Evolutionary conservation across 2,329 filamentous ascomycete genomes (phyloP), one percentile per base, ranked within the genome.

Genomic region (Fusarium pseudocircinatum): DNA sequence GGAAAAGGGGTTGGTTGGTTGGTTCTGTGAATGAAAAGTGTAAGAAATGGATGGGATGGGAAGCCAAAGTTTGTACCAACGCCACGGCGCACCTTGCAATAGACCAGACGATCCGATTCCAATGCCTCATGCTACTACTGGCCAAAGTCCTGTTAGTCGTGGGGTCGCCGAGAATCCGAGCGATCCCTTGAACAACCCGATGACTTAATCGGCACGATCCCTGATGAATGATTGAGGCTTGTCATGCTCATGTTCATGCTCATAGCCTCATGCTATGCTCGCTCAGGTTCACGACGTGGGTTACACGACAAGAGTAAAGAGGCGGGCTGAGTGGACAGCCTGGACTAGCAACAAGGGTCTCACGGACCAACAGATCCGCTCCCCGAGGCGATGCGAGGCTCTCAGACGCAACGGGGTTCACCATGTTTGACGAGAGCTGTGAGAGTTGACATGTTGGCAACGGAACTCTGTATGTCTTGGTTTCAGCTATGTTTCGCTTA

Each of bases 401-500:
- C 72, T 67, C 68, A 74, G 72, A 74, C 72, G 46, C 44, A 64
- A 67, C 50, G 34, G 53, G 72, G 43, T 72, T 74, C 68, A 72
- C 49, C 42, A 60, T 58, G 63, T 69, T 67, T 72, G 60, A 62
- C 49, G 36, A 68, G 62, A 69, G 43, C 34, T 37, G 59, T 66
- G 63, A 72, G 56, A 66, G 71, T 52, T 47, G 60, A 66, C 36
- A 62, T 53, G 36, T 43, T 64, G 57, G 49, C 70, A 57, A 57
- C 58, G 22, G 42, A 56, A 60, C 49, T 71, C 52, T 44, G 32
- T 50, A 20, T 49, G 26, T 49, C 37, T 58, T 52, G 52, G 75
- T 77, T 77, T 77, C 75, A 77, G 64, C 71, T 40, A 37, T 75
- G 75, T 77, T 75, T 77, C 71, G 73, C 73, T 60, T 52, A 11